phyloP scores from a whole-genome alignment of 73 alveolate genomes.

The Stentor roeselii region DNA sequence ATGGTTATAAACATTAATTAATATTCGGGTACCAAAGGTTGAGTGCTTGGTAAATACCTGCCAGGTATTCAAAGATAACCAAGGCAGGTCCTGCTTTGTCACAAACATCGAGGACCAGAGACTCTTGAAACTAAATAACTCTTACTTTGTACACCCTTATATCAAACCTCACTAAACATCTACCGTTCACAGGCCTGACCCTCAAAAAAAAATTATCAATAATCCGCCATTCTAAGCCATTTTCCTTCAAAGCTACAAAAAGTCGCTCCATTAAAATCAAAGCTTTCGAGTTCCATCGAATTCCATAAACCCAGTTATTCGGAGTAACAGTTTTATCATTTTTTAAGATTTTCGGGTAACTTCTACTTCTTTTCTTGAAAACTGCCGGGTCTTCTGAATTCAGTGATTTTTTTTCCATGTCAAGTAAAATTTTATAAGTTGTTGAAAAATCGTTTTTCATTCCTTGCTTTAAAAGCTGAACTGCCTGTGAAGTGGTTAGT shows the following conservation, averaged over 20 bases:
- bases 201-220: neutral
- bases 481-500: neutral
- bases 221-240: conserved; percentile 1
- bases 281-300: neutral
- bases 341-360: neutral
- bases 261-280: neutral
- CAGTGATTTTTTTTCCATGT: neutral
- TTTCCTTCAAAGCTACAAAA: neutral
- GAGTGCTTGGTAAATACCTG: neutral
- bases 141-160: neutral
- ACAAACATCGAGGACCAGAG: neutral
- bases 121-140: neutral
- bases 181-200: neutral
- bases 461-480: neutral
- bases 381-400: neutral
- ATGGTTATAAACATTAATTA: no score
- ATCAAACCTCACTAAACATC: neutral
- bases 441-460: neutral
- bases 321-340: neutral
- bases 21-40: no score
- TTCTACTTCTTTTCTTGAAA: neutral
- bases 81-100: neutral
- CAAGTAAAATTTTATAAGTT: neutral
- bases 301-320: conserved; percentile 18
- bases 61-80: neutral